Percentiles rank a stretch among this genome's conserved stretches.
phyloP scores from a whole-genome alignment of 495 filamentous ascomycete species.

The Symbiotaphrina buchneri region DNA sequence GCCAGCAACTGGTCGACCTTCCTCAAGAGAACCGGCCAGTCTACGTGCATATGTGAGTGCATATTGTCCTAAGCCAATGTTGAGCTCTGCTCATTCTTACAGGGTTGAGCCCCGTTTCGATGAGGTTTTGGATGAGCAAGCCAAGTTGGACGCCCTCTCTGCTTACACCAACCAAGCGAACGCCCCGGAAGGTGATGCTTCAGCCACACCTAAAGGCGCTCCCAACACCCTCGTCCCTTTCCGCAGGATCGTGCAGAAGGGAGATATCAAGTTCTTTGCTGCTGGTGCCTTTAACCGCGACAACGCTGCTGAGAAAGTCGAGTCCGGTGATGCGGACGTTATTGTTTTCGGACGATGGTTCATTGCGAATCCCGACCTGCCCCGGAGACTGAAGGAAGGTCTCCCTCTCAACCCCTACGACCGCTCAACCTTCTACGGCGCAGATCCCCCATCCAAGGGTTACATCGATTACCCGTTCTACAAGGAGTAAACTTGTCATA shows the following conservation, averaged over 20 bases:
- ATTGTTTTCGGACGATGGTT: slow-evolving; percentile 37
- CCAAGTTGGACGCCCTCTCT: slow-evolving; percentile 28
- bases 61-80: no score
- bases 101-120: slow-evolving; percentile 29
- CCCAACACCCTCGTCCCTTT: background rate
- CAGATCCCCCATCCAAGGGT: slow-evolving; percentile 22
- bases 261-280: slow-evolving; percentile 12
- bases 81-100: no score
- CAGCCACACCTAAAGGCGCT: background rate
- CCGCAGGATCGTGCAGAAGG: slow-evolving; percentile 1
- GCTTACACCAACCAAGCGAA: background rate
- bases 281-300: slow-evolving; percentile 13
- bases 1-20: slow-evolving; percentile 27
- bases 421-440: slow-evolving; percentile 32
- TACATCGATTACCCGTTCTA: slow-evolving; percentile 40
- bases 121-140: slow-evolving; percentile 16
- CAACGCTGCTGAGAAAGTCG: slow-evolving; percentile 11
- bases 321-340: slow-evolving; percentile 8
- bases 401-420: slow-evolving; percentile 33
- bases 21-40: slow-evolving; percentile 32
- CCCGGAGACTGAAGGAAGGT: slow-evolving; percentile 32
- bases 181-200: background rate
- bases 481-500: background rate
- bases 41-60: slow-evolving; percentile 45
- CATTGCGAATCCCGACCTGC: slow-evolving; percentile 50